Evolutionary conservation across 2,329 filamentous ascomycete species (phyloP).

Genomic region (Pseudogymnoascus sp.): DNA sequence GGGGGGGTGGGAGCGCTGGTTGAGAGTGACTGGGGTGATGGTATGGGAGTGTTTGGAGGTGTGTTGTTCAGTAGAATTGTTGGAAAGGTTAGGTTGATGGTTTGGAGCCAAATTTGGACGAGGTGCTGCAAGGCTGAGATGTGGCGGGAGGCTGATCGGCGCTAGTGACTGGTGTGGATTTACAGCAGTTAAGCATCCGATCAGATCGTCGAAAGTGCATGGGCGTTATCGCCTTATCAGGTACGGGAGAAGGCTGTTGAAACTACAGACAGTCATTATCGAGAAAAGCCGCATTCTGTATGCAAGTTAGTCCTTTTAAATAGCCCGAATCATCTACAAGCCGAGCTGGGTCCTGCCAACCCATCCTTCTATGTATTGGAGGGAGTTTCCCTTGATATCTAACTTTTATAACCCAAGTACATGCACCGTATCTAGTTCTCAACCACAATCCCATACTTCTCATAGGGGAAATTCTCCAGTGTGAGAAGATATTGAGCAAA

Average conservation of each 20-base stretch:
- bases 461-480: slow-evolving; percentile 50
- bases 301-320: background rate
- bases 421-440: background rate
- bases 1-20: background rate
- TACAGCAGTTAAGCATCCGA: background rate
- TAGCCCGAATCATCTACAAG: slow-evolving; percentile 1
- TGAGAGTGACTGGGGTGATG: background rate
- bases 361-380: background rate
- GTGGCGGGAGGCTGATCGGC: slow-evolving; percentile 2
- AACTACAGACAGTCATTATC: background rate
- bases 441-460: slow-evolving; percentile 49
- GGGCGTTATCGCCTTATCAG: slow-evolving; percentile 4
- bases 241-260: background rate
- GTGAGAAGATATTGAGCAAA: slow-evolving; percentile 50
- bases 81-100: background rate
- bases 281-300: background rate
- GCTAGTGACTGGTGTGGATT: background rate
- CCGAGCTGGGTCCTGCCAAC: background rate
- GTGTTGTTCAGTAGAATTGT: background rate
- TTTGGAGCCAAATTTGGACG: slow-evolving; percentile 2
- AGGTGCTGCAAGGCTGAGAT: slow-evolving; percentile 4
- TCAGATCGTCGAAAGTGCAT: background rate
- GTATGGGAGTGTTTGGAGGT: background rate
- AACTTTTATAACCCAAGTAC: background rate
- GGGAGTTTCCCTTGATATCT: background rate